Conservation (phyloP, 805 yeast genomes). For the Kodamaea jinghongensis region DNA sequence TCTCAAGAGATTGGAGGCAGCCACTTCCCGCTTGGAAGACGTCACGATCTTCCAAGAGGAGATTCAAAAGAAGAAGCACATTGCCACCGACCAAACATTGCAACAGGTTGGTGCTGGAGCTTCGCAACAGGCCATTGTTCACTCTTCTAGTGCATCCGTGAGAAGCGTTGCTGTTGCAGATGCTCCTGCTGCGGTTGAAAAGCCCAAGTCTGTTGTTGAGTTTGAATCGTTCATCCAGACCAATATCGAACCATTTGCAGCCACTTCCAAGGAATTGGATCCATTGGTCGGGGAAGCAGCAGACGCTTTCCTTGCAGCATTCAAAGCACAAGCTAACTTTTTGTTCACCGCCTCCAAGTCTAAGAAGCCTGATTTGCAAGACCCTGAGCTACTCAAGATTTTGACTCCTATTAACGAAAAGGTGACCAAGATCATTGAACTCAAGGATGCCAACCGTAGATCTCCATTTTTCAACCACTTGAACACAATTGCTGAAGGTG, state of each 20-base stretch:
- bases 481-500: slow-evolving; percentile 84
- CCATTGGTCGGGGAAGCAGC: slow-evolving; percentile 58
- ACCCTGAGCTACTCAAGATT: slow-evolving; percentile 53
- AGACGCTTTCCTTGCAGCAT: slow-evolving; percentile 46
- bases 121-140: slow-evolving; percentile 2
- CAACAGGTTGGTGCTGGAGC: no score
- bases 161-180: slow-evolving; percentile 14
- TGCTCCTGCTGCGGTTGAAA: slow-evolving; percentile 18
- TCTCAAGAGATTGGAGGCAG: slow-evolving; percentile 75
- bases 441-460: slow-evolving; percentile 74
- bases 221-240: slow-evolving; percentile 55
- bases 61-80: slow-evolving; percentile 27
- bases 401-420: slow-evolving; percentile 65
- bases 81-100: not conserved
- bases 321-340: slow-evolving; percentile 57
- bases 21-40: slow-evolving; percentile 89
- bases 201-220: slow-evolving; percentile 46
- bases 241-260: slow-evolving; percentile 58
- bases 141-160: slow-evolving; percentile 5
- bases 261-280: slow-evolving; percentile 52
- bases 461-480: slow-evolving; percentile 67
- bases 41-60: slow-evolving; percentile 76
- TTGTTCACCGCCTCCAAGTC: slow-evolving; percentile 58
- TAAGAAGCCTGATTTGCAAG: slow-evolving; percentile 60
- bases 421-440: slow-evolving; percentile 53